Evolutionary conservation across 176 grass and related monocot species (phyloP).

Genomic region (Saccharum spontaneum): DNA sequence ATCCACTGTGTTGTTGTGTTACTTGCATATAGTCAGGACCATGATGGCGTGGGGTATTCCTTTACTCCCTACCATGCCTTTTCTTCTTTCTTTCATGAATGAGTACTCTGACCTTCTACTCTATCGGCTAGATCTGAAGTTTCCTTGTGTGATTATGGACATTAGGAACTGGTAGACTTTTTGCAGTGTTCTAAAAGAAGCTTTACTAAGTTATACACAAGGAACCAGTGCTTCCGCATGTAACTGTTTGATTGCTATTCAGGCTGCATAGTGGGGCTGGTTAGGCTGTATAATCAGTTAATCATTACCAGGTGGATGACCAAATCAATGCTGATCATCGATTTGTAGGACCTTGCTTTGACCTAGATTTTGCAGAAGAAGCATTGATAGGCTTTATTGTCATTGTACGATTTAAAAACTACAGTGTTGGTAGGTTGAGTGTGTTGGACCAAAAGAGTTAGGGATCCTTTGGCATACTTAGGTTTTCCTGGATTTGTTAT

Average conservation of each 20-base stretch:
- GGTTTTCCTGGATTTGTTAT: not conserved
- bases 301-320: not conserved
- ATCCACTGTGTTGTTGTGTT: slow-evolving; percentile 14
- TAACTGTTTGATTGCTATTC: not conserved
- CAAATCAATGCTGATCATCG: not conserved
- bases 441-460: not conserved
- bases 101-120: not conserved
- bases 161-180: not conserved
- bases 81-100: not conserved
- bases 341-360: not conserved
- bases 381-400: not conserved
- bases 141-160: not conserved
- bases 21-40: slow-evolving; percentile 26
- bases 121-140: slow-evolving; percentile 4
- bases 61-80: not conserved
- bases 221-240: not conserved
- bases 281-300: slow-evolving; percentile 4
- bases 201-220: not conserved
- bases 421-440: not conserved
- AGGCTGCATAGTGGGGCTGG: not conserved
- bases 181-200: not conserved
- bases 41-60: slow-evolving; percentile 12
- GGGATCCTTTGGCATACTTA: not conserved
- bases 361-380: slow-evolving; percentile 8
- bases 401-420: not conserved